Conservation (phyloP, 129 eudicot species). For the Rutidosis leptorrhynchoides region DNA sequence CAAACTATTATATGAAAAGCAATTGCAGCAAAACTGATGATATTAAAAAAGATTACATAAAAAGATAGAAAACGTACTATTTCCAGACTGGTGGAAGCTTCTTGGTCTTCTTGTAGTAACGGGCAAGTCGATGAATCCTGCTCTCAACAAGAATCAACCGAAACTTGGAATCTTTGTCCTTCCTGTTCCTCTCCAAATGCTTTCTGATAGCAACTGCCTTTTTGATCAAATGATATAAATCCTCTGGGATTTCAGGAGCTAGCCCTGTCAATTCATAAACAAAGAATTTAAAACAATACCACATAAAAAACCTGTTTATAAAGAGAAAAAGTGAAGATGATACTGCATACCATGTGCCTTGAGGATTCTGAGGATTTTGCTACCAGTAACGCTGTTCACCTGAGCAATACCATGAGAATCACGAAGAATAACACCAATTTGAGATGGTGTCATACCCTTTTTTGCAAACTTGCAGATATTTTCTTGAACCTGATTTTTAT, state of each 20-base stretch:
- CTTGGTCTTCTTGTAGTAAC: slow-evolving; percentile 68
- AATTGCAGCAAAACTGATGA: neutral
- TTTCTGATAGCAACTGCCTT: slow-evolving; percentile 62
- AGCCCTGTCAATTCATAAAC: slow-evolving; percentile 31
- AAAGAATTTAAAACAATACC: neutral
- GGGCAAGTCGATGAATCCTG: slow-evolving; percentile 65
- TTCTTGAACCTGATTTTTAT: slow-evolving; percentile 44
- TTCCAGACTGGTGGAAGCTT: slow-evolving; percentile 69
- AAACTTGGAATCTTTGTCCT: slow-evolving; percentile 60
- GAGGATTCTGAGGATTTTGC: slow-evolving; percentile 56
- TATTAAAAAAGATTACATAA: neutral
- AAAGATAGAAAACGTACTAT: slow-evolving; percentile 34
- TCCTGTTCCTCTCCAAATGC: slow-evolving; percentile 69
- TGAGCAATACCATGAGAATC: slow-evolving; percentile 74
- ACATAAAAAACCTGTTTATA: neutral
- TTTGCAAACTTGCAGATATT: slow-evolving; percentile 63
- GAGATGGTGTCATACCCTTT: slow-evolving; percentile 67
- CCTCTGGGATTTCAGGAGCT: slow-evolving; percentile 68
- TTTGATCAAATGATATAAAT: slow-evolving; percentile 55
- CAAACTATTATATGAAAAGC: neutral
- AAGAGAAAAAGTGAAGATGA: neutral
- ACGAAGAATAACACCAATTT: slow-evolving; percentile 68
- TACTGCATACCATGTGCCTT: slow-evolving; percentile 49
- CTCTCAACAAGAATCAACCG: slow-evolving; percentile 67
- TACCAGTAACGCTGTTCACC: slow-evolving; percentile 62